phyloP scores from a whole-genome alignment of 768 basidiomycete species.

The Leccinum pellstonianum region DNA sequence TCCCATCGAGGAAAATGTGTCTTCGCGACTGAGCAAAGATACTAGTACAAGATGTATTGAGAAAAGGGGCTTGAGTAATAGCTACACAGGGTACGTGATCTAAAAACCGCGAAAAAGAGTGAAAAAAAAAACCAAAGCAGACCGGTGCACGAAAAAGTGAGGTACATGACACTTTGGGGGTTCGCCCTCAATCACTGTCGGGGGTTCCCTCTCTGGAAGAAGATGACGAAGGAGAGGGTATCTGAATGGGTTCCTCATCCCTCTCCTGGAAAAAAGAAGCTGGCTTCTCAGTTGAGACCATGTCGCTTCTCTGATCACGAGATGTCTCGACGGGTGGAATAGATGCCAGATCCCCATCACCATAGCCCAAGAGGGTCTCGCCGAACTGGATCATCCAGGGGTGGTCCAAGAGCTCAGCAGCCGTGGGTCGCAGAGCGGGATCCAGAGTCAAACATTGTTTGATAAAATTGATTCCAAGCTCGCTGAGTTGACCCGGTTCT shows the following conservation, averaged over 20 bases:
- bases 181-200: constrained; percentile 24
- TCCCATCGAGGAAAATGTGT: not conserved
- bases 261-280: constrained; percentile 57
- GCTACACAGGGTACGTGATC: constrained; percentile 19
- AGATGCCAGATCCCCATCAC: constrained; percentile 58
- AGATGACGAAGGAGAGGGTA: constrained; percentile 50
- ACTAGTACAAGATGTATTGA: constrained; percentile 10
- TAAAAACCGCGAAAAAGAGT: constrained; percentile 1
- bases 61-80: constrained; percentile 2
- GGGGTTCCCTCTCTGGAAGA: constrained; percentile 36
- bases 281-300: constrained; percentile 52
- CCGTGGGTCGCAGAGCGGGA: constrained; percentile 77
- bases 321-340: constrained; percentile 47
- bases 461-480: constrained; percentile 90
- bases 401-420: constrained; percentile 81
- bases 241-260: constrained; percentile 57
- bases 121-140: constrained; percentile 1
- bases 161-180: not conserved
- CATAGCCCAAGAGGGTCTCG: constrained; percentile 65
- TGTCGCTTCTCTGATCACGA: constrained; percentile 48
- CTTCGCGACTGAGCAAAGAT: not conserved
- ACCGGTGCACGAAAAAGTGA: not conserved
- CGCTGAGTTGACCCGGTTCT: constrained; percentile 85
- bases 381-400: constrained; percentile 88
- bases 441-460: constrained; percentile 89